Conservation (phyloP, 2,329 filamentous ascomycete species). For the Cladosporium sphaerospermum region DNA sequence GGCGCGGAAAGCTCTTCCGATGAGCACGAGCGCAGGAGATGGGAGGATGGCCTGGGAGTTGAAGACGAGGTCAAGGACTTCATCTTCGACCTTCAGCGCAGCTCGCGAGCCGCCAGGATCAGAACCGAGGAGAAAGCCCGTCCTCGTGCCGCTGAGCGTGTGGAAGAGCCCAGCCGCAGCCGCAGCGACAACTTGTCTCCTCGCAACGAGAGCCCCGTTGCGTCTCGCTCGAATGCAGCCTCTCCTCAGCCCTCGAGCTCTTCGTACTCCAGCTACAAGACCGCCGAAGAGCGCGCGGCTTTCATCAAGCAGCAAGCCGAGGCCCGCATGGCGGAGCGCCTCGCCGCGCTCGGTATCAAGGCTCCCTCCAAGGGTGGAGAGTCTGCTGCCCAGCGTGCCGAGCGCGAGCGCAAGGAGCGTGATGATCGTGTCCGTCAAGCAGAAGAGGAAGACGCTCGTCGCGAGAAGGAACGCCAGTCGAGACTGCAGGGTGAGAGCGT, state of each 20-base stretch:
- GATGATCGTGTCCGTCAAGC: slow-evolving; percentile 83
- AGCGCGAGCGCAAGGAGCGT: slow-evolving; percentile 80
- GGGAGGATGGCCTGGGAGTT: slow-evolving; percentile 93
- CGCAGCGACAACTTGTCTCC: slow-evolving; percentile 17
- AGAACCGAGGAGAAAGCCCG: slow-evolving; percentile 49
- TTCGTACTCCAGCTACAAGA: slow-evolving; percentile 78
- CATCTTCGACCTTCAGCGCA: slow-evolving; percentile 90
- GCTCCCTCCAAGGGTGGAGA: slow-evolving; percentile 70
- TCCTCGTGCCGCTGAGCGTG: slow-evolving; percentile 15
- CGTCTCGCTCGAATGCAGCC: slow-evolving; percentile 25
- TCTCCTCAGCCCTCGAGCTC: slow-evolving; percentile 47
- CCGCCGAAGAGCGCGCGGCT: slow-evolving; percentile 85
- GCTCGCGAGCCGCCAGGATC: slow-evolving; percentile 69
- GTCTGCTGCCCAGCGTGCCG: slow-evolving; percentile 72
- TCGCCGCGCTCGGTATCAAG: slow-evolving; percentile 88
- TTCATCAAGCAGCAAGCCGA: slow-evolving; percentile 97
- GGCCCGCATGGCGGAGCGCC: slow-evolving; percentile 90
- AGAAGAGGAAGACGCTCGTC: slow-evolving; percentile 85
- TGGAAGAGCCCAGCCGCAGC: slow-evolving; percentile 26
- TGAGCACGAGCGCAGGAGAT: slow-evolving; percentile 85
- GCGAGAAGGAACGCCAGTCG: slow-evolving; percentile 80
- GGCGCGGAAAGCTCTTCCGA: slow-evolving; percentile 66
- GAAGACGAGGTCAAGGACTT: slow-evolving; percentile 97
- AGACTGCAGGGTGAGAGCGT: slow-evolving; percentile 72
- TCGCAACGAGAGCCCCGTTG: slow-evolving; percentile 27